These are phyloP conservation scores for Aquilaria sinensis DNA, from an alignment of 345 rosid species.

Conservation along the genomic window DNA sequence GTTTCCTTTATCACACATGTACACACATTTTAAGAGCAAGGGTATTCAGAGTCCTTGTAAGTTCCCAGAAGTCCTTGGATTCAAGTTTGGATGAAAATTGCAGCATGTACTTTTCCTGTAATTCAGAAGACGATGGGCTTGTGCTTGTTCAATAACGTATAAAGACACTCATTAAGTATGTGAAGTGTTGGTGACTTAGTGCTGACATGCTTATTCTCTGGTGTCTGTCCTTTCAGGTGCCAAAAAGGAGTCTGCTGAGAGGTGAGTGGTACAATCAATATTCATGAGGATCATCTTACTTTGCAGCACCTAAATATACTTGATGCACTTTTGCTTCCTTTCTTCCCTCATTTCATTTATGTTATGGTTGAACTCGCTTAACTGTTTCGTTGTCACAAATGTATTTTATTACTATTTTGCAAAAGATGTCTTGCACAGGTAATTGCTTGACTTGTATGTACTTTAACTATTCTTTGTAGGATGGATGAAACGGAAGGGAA, in stretches of 20 bases:
- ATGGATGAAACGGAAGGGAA: constrained; percentile 18
- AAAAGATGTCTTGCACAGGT: not conserved
- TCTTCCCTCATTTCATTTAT: too few species aligned
- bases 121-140: too few species aligned
- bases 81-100: too few species aligned
- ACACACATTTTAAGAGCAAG: too few species aligned
- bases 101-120: too few species aligned
- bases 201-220: constrained; percentile 4
- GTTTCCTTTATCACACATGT: too few species aligned
- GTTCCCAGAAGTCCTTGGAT: too few species aligned
- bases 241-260: constrained; percentile 16
- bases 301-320: not conserved
- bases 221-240: constrained; percentile 34
- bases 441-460: constrained; percentile 1
- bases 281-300: not conserved
- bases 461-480: constrained; percentile 20
- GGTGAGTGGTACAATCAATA: not conserved
- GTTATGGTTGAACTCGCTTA: not conserved
- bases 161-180: too few species aligned
- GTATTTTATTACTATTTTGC: not conserved
- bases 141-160: too few species aligned
- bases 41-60: too few species aligned
- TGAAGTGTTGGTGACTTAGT: not conserved
- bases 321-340: constrained; percentile 5
- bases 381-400: not conserved